Percentiles rank a stretch among this genome's conserved stretches.
Conservation (phyloP, 148 eudicot species). For the Rhododendron williamsianum region DNA sequence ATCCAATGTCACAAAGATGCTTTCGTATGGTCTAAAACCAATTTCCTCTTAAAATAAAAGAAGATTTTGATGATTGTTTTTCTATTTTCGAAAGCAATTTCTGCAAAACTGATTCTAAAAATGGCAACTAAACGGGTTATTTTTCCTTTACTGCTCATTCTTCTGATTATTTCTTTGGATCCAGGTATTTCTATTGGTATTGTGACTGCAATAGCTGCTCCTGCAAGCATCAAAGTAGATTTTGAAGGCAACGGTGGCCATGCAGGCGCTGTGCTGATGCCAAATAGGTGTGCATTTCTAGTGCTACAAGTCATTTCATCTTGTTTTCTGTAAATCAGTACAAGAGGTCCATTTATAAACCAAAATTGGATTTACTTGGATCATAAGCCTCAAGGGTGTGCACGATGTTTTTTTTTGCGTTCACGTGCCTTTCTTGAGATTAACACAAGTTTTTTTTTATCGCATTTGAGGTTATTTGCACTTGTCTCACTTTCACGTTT, state of each 20-base stretch:
- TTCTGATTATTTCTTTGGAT: conserved; percentile 8
- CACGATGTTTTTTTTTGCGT: background rate
- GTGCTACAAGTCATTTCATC: background rate
- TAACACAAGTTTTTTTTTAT: background rate
- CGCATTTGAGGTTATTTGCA: background rate
- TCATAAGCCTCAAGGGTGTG: background rate
- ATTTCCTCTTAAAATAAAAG: background rate
- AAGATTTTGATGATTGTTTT: background rate
- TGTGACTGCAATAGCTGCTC: conserved; percentile 99
- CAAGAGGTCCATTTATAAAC: background rate
- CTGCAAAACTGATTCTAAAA: background rate
- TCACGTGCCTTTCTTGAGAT: background rate
- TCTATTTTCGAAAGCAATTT: background rate
- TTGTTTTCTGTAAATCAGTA: background rate
- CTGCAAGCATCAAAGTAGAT: conserved; percentile 91
- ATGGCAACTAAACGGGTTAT: background rate
- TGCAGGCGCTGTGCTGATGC: conserved; percentile 96
- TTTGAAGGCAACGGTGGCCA: conserved; percentile 98
- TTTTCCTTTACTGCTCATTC: background rate
- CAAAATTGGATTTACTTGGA: background rate
- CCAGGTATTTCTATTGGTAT: conserved; percentile 75
- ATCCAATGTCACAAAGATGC: background rate
- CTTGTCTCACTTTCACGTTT: background rate
- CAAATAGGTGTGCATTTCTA: conserved; percentile 46
- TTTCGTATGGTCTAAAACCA: background rate